Base-by-base conservation (phyloP, 768 basidiomycete species). In the Chalciporus sphaerocephalus region DNA sequence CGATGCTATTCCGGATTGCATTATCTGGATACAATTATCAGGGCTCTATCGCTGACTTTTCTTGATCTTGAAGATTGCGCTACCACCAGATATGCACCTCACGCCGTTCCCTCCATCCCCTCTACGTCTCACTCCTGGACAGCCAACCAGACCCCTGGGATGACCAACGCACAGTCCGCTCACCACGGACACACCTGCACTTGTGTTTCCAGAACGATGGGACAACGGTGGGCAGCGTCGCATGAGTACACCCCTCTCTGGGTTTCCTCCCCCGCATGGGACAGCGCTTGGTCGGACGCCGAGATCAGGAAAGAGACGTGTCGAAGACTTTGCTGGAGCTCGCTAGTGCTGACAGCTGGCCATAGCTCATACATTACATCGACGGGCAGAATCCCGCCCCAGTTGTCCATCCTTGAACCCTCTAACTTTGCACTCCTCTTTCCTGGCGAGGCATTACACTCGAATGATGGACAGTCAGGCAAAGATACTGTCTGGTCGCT, bases 401-500 rank as follows among this genome's bases (percentile, higher is more conserved):
- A 83, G 33, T 57, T 85, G 20, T 84, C 79, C 55, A 66, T 85
- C 48, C 59, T 77, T 21, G 77, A 86, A 52, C 81, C 83, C 15
- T 71, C 80, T 13, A 87, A 88, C 59, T 85, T 81, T 60, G 76
- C 79, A 1, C 61, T 88, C n/a, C 66, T 89, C 17, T 88, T 89
- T 60, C 81, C 85, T 6, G 86, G 84, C n/a, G 86, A 88, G 64
- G 73, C 77, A 11, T 64, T 80, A 20, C 65, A 61, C 3, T 45
- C 64, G 16, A 35, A 59, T 17, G 53, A 46, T 27, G 30, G 42
- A 30, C 50, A 58, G 44, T 69, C 76, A 4, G 68, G 74, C 8
- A 87, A 85, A 60, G 78, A 85, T 44, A 81, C 81, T 5, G 70
- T 88, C 17, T 89, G 83, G 85, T 84, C 83, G n/a, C 67, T 88